A percentile compares a stretch with the other conserved stretches of the same genome.
phyloP scores from a whole-genome alignment of 1,139 yeast genomes.

The Suhomyces coccinellae region DNA sequence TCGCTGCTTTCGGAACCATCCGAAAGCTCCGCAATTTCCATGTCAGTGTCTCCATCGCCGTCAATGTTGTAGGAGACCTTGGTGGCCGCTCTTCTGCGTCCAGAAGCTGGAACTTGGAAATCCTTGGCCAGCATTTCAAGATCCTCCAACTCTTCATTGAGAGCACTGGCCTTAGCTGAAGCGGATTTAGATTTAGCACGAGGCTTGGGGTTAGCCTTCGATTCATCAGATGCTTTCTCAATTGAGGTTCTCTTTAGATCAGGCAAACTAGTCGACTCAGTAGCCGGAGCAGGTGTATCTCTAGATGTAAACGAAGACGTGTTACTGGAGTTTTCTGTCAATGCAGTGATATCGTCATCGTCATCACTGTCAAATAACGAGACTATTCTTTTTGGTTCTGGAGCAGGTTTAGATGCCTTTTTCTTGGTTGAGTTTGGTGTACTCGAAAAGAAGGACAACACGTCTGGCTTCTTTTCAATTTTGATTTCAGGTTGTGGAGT shows the following conservation, averaged over 20 bases:
- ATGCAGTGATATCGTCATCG: constrained; percentile 25
- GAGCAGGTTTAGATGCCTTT: constrained; percentile 11
- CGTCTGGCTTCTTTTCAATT: constrained; percentile 16
- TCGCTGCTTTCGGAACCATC: background rate
- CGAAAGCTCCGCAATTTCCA: constrained; percentile 2
- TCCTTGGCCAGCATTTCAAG: constrained; percentile 15
- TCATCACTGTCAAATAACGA: constrained; percentile 38
- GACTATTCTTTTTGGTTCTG: constrained; percentile 12
- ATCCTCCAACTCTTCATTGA: constrained; percentile 26
- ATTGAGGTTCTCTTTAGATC: background rate
- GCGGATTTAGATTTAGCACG: background rate
- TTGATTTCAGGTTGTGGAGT: constrained; percentile 7
- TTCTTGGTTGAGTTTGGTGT: constrained; percentile 9
- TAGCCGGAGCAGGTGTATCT: constrained; percentile 1
- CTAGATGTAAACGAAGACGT: constrained; percentile 5
- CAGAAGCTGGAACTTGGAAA: constrained; percentile 11
- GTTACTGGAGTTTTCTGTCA: background rate
- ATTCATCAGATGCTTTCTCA: background rate
- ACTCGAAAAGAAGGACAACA: constrained; percentile 23
- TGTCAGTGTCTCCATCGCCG: constrained; percentile 4
- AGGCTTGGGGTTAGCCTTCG: constrained; percentile 1
- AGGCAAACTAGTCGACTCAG: background rate
- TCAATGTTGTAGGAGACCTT: constrained; percentile 7
- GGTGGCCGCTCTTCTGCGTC: constrained; percentile 6
- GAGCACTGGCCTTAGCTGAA: constrained; percentile 10